These are phyloP conservation scores for Rhynchospora tenuis DNA, from an alignment of 176 grass and related monocot species.

Conservation along the genomic window DNA sequence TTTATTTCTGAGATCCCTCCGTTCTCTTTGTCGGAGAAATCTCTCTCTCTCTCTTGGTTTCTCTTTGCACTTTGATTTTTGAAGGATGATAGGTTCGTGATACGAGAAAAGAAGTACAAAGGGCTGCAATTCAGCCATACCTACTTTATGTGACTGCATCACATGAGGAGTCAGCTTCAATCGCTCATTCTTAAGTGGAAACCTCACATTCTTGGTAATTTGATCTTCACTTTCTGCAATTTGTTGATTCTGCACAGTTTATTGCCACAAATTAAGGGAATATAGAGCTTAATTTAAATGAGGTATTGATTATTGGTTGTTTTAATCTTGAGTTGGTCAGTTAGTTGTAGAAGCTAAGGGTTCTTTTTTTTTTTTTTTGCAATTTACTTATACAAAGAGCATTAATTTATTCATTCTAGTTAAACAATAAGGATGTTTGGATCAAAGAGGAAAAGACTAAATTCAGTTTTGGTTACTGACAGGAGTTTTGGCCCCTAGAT, in stretches of 20 bases:
- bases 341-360: not conserved
- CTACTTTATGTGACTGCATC: constrained; percentile 86
- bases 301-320: not conserved
- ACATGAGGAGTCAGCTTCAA: constrained; percentile 65
- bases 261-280: no score
- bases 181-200: constrained; percentile 70
- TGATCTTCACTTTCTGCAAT: not conserved
- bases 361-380: no score
- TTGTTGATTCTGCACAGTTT: not conserved
- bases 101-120: constrained; percentile 82
- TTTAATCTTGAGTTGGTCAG: not conserved
- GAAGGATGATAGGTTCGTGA: constrained; percentile 82
- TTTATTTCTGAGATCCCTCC: no score
- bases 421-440: not conserved
- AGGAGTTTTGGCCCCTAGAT: no score
- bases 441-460: not conserved
- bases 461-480: not conserved
- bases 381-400: not conserved
- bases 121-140: constrained; percentile 96
- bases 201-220: constrained; percentile 51
- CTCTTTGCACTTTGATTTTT: constrained; percentile 5
- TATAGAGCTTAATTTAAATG: not conserved
- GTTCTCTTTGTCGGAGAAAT: no score
- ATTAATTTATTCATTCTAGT: not conserved
- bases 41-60: not conserved